Conservation (phyloP, 1,284 basidiomycete species). For the Marasmius sp. region DNA sequence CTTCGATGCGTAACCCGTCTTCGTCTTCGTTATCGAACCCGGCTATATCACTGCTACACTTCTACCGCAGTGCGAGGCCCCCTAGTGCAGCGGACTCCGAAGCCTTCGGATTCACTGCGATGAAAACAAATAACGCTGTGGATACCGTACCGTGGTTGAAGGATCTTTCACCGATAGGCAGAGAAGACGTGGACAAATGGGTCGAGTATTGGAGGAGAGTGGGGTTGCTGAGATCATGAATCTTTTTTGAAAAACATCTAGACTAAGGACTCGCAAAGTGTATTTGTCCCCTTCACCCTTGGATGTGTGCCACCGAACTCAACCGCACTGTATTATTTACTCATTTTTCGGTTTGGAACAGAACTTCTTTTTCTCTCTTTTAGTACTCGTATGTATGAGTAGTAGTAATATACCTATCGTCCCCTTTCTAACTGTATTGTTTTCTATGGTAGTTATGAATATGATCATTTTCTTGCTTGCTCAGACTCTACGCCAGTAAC, state of each 20-base stretch:
- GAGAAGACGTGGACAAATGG: slow-evolving; percentile 8
- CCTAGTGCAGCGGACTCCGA: neutral
- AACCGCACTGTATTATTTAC: neutral
- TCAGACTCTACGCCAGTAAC: too few species aligned
- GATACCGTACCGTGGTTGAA: slow-evolving; percentile 4
- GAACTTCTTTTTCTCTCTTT: neutral
- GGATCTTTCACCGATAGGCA: neutral
- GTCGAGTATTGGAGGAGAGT: slow-evolving; percentile 9
- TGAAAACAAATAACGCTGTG: slow-evolving; percentile 3
- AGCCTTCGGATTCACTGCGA: slow-evolving; percentile 6
- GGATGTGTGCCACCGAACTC: neutral
- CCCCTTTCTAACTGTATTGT: neutral
- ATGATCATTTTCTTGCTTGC: too few species aligned
- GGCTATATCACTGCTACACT: slow-evolving; percentile 5
- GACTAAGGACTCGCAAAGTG: neutral
- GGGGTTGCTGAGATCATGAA: slow-evolving; percentile 3
- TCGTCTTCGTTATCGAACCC: slow-evolving; percentile 2
- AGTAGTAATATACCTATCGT: neutral
- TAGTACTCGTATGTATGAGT: neutral
- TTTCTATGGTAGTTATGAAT: neutral
- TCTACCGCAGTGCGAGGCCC: slow-evolving; percentile 6
- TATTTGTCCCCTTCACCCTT: neutral
- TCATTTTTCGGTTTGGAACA: neutral
- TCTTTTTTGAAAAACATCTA: neutral
- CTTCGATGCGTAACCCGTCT: neutral